phyloP scores from a whole-genome alignment of 1,139 yeast species.

The Yamadazyma triangularis region DNA sequence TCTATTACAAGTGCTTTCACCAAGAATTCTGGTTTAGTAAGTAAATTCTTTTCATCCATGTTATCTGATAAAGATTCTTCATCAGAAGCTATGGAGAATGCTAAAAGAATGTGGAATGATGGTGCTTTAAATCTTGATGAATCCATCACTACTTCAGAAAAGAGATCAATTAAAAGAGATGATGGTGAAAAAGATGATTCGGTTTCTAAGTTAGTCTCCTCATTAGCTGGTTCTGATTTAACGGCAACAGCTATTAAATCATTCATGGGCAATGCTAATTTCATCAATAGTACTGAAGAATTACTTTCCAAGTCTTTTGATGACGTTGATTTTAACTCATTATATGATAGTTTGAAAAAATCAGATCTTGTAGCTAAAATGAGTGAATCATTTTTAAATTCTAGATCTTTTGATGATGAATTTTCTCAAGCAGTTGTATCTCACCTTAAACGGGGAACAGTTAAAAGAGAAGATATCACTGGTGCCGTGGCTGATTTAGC shows the following conservation, averaged over 20 bases:
- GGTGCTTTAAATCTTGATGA: slow-evolving; percentile 11
- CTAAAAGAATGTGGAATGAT: slow-evolving; percentile 13
- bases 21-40: slow-evolving; percentile 3
- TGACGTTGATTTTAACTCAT: slow-evolving; percentile 17
- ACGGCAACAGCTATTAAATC: slow-evolving; percentile 17
- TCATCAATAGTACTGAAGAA: slow-evolving; percentile 17
- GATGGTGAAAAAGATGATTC: slow-evolving; percentile 11
- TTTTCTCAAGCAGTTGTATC: slow-evolving; percentile 12
- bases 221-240: slow-evolving; percentile 21
- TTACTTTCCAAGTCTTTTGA: slow-evolving; percentile 16
- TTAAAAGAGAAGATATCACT: slow-evolving; percentile 8
- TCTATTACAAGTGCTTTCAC: slow-evolving; percentile 12
- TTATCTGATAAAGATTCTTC: slow-evolving; percentile 19
- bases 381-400: slow-evolving; percentile 14
- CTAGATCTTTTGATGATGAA: slow-evolving; percentile 12
- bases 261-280: slow-evolving; percentile 17
- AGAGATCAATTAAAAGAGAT: slow-evolving; percentile 12
- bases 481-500: slow-evolving; percentile 2
- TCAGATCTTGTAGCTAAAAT: slow-evolving; percentile 20
- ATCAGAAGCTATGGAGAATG: slow-evolving; percentile 15
- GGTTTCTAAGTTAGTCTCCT: slow-evolving; percentile 16
- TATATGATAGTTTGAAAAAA: slow-evolving; percentile 21
- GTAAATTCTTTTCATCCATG: slow-evolving; percentile 18
- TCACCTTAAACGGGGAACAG: slow-evolving; percentile 14
- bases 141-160: slow-evolving; percentile 2